Evolutionary conservation across 202 grass and related monocot genomes (phyloP), one percentile per base, ranked within the genome.

Genomic region (Setaria viridis): DNA sequence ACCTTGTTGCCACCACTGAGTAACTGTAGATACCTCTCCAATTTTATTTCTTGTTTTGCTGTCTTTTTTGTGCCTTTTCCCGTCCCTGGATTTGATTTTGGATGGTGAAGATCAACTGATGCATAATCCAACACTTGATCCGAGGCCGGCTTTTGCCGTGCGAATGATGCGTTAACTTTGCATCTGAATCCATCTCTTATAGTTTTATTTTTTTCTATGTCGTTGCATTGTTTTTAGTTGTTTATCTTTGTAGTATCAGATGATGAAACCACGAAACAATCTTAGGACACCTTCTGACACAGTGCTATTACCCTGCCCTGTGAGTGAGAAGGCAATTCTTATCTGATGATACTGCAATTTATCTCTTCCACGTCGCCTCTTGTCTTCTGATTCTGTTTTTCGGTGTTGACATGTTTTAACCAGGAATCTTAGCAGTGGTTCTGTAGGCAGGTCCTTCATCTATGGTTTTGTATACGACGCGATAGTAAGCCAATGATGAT

Each of bases 221-320:
- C 39, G 16, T n/a, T 35, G 9, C 3, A 1, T 4, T 0, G 14
- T 35, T 15, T 0, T 17, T 5, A 39, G 1, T 0, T n/a, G 50
- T 1, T n/a, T 14, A 17, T 62, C 2, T 55, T 16, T 19, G 74
- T 83, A 90, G 74, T 87, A 90, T 87, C 86, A 95, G 17, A 34
- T 80, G 93, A 94, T 77, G 93, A 92, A 68, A 97, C 34, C 71
- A 76, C 11, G 14, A 88, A 86, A 85, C 11, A 86, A 89, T 98
- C 93, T 94, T 98, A 98, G 95, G 95, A 94, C 93, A 98, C 95
- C 95, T 98, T 98, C 93, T 89, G 82, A 95, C 95, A 94, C 91
- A 85, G 67, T 53, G 11, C 50, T 67, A 60, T 30, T 59, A 47
- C 11, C 67, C 69, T 79, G 39, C 53, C 1, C 80, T 79, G 91